Conservation (phyloP, 164 flowering plant species). For the Nelumbo lutea region DNA sequence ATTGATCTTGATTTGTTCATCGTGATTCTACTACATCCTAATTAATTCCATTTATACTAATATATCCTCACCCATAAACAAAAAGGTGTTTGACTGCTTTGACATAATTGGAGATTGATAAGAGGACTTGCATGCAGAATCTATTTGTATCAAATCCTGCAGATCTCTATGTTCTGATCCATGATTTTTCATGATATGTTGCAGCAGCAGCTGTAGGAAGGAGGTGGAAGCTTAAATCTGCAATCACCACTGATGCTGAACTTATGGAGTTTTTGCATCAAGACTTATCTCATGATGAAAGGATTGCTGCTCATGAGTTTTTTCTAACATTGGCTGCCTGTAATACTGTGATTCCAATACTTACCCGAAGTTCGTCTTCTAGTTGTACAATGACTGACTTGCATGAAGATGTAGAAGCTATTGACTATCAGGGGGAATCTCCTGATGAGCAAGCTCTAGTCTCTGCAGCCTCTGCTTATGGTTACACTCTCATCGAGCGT, state of each 20-base stretch:
- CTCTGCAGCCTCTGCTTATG: conserved; percentile 93
- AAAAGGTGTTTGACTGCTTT: too few species aligned
- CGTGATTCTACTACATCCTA: too few species aligned
- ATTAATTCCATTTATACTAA: too few species aligned
- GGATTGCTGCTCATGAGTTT: conserved; percentile 74
- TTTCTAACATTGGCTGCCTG: conserved; percentile 92
- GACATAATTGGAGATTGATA: too few species aligned
- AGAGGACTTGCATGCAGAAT: neutral
- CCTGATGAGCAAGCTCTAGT: conserved; percentile 96
- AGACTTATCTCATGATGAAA: conserved; percentile 45
- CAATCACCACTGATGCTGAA: conserved; percentile 48
- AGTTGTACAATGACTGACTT: conserved; percentile 15
- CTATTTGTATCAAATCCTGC: neutral
- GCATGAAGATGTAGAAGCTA: conserved; percentile 31
- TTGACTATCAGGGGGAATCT: conserved; percentile 92
- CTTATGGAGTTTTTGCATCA: conserved; percentile 57
- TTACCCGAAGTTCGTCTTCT: conserved; percentile 21
- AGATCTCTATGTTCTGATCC: conserved; percentile 3
- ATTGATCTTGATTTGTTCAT: too few species aligned
- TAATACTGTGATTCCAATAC: conserved; percentile 83
- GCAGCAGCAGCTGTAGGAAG: conserved; percentile 14
- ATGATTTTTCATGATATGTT: conserved; percentile 3
- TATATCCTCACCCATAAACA: too few species aligned
- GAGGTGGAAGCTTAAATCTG: conserved; percentile 57
- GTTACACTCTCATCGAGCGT: conserved; percentile 87